Evolutionary conservation across 2,329 filamentous ascomycete species (phyloP).

Genomic region (Xylaria sp.): DNA sequence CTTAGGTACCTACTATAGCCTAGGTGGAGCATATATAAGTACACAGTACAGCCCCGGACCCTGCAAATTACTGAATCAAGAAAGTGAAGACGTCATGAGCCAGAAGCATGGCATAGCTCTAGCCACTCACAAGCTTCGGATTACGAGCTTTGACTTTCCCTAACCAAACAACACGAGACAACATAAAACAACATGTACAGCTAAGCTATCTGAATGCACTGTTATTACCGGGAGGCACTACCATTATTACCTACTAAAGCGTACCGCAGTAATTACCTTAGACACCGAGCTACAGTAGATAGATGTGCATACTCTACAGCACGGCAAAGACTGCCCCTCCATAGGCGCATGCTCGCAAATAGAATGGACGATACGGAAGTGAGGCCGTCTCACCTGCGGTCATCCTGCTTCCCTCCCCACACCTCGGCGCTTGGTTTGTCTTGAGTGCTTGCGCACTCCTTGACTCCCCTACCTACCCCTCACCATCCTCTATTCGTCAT

Average conservation of each 20-base stretch:
- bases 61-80: conserved; percentile 16
- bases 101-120: conserved; percentile 33
- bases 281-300: neutral
- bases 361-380: neutral
- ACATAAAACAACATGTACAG: neutral
- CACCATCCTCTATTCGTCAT: neutral
- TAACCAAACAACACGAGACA: neutral
- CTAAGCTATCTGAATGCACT: neutral
- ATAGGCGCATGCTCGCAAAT: neutral
- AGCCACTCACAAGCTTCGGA: conserved; percentile 46
- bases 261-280: neutral
- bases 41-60: neutral
- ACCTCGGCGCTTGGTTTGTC: neutral
- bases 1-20: neutral
- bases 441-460: neutral
- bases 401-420: neutral
- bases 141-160: conserved; percentile 41
- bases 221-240: neutral
- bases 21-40: neutral
- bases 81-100: conserved; percentile 44
- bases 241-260: no score
- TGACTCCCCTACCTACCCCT: neutral
- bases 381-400: neutral
- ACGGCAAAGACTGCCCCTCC: neutral
- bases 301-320: neutral